Conservation (phyloP, 768 basidiomycete species). For the Infundibulicybe gibba region DNA sequence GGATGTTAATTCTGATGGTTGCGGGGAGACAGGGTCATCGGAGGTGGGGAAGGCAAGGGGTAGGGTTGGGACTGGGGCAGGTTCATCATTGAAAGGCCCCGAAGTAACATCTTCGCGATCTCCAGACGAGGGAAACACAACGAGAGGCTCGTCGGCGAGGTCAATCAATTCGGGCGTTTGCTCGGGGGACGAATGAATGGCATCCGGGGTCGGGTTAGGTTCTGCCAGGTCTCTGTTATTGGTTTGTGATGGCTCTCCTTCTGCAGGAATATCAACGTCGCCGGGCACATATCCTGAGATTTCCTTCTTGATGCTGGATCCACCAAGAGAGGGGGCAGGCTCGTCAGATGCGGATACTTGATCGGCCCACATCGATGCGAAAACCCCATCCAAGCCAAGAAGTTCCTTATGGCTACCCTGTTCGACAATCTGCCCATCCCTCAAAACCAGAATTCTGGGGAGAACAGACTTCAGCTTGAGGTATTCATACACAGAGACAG, state of each 20-base stretch:
- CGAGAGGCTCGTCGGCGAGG: not conserved
- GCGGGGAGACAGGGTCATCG: constrained; percentile 16
- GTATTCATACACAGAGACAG: not conserved
- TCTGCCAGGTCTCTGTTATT: too few species aligned
- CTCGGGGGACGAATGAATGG: not conserved
- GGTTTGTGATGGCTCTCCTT: constrained; percentile 16
- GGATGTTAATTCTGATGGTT: constrained; percentile 11
- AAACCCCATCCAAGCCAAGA: constrained; percentile 64
- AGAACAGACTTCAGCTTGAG: constrained; percentile 9
- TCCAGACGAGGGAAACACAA: constrained; percentile 24
- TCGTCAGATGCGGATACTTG: constrained; percentile 69
- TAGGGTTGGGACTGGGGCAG: constrained; percentile 11
- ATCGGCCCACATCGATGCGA: constrained; percentile 88
- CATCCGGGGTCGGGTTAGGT: not conserved
- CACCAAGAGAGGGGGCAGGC: constrained; percentile 31
- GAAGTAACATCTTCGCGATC: constrained; percentile 12
- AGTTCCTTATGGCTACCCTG: constrained; percentile 78
- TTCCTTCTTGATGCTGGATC: constrained; percentile 13
- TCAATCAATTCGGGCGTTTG: not conserved
- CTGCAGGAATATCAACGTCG: constrained; percentile 41
- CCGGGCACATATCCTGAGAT: constrained; percentile 2
- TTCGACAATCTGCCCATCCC: constrained; percentile 87
- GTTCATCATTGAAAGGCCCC: constrained; percentile 7
- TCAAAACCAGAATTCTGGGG: constrained; percentile 81
- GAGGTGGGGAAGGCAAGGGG: constrained; percentile 32